Evolutionary conservation across 192 early-diverging fungal genomes (phyloP), one percentile per base, ranked within the genome.

Genomic region (Martensiomyces pterosporus): DNA sequence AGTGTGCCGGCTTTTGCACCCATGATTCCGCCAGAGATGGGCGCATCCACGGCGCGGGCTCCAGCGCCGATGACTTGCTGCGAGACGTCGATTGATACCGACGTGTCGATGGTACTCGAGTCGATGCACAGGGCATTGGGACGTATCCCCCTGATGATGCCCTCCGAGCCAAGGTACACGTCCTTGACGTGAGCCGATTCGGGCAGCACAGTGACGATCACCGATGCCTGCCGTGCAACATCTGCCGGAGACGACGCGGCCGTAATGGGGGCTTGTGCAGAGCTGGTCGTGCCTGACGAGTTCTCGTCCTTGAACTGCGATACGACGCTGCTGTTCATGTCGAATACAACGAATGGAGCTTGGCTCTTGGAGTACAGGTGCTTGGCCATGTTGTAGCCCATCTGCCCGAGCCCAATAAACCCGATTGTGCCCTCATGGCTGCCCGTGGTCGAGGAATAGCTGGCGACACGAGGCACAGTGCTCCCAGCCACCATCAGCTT

Each of bases 171-270:
- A 32, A 91, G 78, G 75, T 95, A 98, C 14, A 91, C 93, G 15
- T 73, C 45, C 41, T 80, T 66, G 7, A 97, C 93, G 47, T 94
- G 88, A 17, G 78, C 55, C 6, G 88, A 85, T 37, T 82, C 86
- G 2, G 96, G 96, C 13, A 98, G 75, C 82, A 94, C 96, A 0
- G 96, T 96, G 41, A 98, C 79, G 23, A 98, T 81, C 12, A 90
- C 80, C 12, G 81, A 79, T 12, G 82, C 69, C 21, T 79, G 51
- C 47, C 78, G 75, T 0, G 91, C 92, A 5, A 98, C 49, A 18
- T 92, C 87, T 15, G 67, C 54, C 3, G 87, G 86, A 1, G 76
- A 81, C n/a, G 58, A 61, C 8, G 82, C 90, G 15, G 74, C 57
- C 19, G 61, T 61, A 24, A 82, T 75, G 4, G 49, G 52, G 49